A percentile compares a stretch with the other conserved stretches of the same genome.
Evolutionary conservation across 176 grass and related monocot genomes (phyloP).

Genomic region (Chloris gayana): DNA sequence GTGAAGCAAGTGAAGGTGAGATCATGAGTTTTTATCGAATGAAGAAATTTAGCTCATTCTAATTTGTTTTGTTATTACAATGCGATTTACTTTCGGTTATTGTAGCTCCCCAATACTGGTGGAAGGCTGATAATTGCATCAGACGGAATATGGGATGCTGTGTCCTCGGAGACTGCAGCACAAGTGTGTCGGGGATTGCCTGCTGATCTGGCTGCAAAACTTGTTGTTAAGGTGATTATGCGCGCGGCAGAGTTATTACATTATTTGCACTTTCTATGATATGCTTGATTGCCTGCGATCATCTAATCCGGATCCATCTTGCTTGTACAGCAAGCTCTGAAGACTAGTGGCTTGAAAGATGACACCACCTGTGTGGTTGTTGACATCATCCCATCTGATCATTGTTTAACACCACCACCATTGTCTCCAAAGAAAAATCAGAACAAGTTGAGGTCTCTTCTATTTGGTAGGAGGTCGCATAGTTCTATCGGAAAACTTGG

Average conservation of each 20-base stretch:
- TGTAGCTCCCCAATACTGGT: conserved; percentile 82
- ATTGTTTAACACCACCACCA: conserved; percentile 53
- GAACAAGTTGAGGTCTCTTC: conserved; percentile 73
- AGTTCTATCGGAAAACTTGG: conserved; percentile 61
- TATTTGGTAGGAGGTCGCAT: conserved; percentile 72
- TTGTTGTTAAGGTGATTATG: conserved; percentile 84
- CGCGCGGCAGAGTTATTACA: neutral
- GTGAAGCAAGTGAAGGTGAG: conserved; percentile 99
- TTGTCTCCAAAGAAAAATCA: conserved; percentile 76
- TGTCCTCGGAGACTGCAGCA: conserved; percentile 81
- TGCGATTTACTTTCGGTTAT: conserved; percentile 38
- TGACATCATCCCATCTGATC: conserved; percentile 82
- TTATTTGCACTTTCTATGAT: neutral
- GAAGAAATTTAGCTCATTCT: conserved; percentile 32
- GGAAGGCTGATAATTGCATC: conserved; percentile 98
- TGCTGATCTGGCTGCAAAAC: conserved; percentile 87
- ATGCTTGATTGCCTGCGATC: conserved; percentile 8
- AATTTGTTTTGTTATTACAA: conserved; percentile 24
- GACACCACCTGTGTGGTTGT: conserved; percentile 97
- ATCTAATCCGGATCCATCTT: conserved; percentile 35
- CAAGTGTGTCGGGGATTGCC: conserved; percentile 71
- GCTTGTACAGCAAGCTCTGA: conserved; percentile 78
- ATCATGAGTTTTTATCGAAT: conserved; percentile 15
- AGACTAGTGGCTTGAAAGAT: conserved; percentile 94
- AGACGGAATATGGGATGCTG: conserved; percentile 93